A percentile compares a stretch with the other conserved stretches of the same genome.
These are phyloP conservation scores for Apiotrichum montevideense DNA, from an alignment of 1,284 basidiomycete species.

Conservation along the genomic window DNA sequence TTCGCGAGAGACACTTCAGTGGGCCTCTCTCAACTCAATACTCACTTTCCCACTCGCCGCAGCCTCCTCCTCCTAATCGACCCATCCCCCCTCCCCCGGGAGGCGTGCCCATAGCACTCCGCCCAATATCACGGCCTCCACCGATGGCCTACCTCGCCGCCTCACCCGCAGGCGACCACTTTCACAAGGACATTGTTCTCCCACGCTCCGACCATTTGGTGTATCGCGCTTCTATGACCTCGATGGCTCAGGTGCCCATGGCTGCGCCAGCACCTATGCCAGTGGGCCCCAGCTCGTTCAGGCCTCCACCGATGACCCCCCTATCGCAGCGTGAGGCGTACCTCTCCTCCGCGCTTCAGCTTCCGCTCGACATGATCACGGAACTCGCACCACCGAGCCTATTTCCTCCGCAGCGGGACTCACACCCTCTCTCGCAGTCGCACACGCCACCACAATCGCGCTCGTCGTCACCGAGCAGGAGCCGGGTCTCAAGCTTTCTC, in stretches of 20 bases:
- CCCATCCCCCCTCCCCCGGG: not conserved
- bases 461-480: not conserved
- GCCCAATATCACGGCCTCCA: not conserved
- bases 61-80: not conserved
- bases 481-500: not conserved
- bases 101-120: no score
- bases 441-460: not conserved
- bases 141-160: slow-evolving; percentile 1
- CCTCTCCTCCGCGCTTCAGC: slow-evolving; percentile 25
- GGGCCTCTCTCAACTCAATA: not conserved
- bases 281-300: not conserved
- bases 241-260: no score
- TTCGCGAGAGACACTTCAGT: not conserved
- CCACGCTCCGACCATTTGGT: slow-evolving; percentile 5
- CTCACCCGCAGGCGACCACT: not conserved
- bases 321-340: slow-evolving; percentile 33
- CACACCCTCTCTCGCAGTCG: not conserved
- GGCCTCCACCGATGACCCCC: not conserved
- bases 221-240: not conserved
- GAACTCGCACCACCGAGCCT: slow-evolving; percentile 8
- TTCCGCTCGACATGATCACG: slow-evolving; percentile 33
- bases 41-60: not conserved
- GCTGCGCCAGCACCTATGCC: not conserved
- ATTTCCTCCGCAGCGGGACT: no score
- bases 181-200: not conserved